These are phyloP conservation scores for Atractiella rhizophila DNA, from an alignment of 768 basidiomycete genomes.

Conservation along the genomic window DNA sequence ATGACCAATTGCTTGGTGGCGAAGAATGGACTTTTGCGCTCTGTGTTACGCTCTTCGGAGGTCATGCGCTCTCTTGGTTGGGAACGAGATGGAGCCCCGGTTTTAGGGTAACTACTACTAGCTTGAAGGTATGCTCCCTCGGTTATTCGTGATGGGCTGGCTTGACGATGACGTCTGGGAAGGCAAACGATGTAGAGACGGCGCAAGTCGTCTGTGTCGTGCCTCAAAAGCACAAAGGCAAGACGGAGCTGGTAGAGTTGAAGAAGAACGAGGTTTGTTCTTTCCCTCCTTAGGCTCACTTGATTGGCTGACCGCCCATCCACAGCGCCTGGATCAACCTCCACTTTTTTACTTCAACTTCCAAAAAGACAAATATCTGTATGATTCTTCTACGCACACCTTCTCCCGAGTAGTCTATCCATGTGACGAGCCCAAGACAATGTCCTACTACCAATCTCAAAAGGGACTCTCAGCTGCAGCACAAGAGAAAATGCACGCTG, in stretches of 20 bases:
- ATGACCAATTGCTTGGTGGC: conserved; percentile 9
- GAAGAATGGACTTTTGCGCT: conserved; percentile 47
- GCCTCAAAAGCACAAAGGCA: conserved; percentile 12
- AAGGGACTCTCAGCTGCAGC: conserved; percentile 30
- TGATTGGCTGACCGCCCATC: background rate
- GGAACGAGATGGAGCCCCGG: conserved; percentile 67
- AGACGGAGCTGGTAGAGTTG: conserved; percentile 11
- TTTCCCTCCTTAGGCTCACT: background rate
- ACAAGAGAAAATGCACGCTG: conserved; percentile 30
- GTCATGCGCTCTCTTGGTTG: conserved; percentile 78
- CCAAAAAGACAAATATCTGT: conserved; percentile 75
- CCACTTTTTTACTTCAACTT: conserved; percentile 56
- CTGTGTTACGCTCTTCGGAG: conserved; percentile 53
- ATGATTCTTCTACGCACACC: conserved; percentile 31
- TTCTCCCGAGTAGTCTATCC: conserved; percentile 77
- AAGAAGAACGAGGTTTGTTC: conserved; percentile 8
- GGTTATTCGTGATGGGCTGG: too few species aligned
- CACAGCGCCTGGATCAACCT: conserved; percentile 26
- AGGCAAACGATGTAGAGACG: conserved; percentile 4
- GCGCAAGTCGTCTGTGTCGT: conserved; percentile 8
- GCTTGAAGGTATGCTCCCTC: conserved; percentile 34
- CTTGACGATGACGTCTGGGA: too few species aligned
- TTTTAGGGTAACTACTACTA: conserved; percentile 56
- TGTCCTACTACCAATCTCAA: conserved; percentile 33
- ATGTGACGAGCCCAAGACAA: conserved; percentile 29